Base-by-base conservation (phyloP, 192 early-diverging fungal species). In the Podila epicladia region DNA sequence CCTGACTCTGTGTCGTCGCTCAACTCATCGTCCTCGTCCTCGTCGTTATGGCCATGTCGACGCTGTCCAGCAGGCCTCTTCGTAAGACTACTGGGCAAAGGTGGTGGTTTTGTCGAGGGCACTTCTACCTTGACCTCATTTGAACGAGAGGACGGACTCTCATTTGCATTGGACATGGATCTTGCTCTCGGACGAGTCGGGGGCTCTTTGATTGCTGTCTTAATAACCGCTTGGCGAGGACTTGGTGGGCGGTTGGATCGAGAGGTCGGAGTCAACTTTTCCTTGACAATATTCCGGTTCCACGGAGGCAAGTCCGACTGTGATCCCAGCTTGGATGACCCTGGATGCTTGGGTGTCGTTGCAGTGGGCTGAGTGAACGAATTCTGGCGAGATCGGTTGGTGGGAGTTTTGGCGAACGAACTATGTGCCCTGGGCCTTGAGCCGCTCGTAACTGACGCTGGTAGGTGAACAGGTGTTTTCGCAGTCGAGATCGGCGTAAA, bases 271-370 rank as follows among this genome's bases (percentile, higher is more conserved):
- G 45, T 26, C 9, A 49, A 15, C 53, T 48, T 66, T 0, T 78
- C 75, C 37, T 78, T 79, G 38, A 64, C 48, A 50, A 64, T 35
- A 20, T 51, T 68, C 65, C 65, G 71, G 53, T 79, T 79, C 75
- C 69, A 79, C 3, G 58, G 58, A 13, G 75, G 65, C 15, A 35
- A 60, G 3, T 67, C 70, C 0, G 26, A 35, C 51, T 48, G 68
- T 12, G 29, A 55, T 9, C 45, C 35, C 53, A 55, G n/a, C 53
- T 26, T 55, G 7, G 75, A 59, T 13, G 57, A 64, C 22, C 28
- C 37, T 3, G 67, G 49, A 9, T 51, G 29, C 15, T 28, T 22
- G 26, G 38, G 32, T 5, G 48, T 28, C 12, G 29, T 68, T 1
- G 57, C 24, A 45, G 28, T 17, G 20, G 71, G 71, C 61, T 80